phyloP scores from a whole-genome alignment of 768 basidiomycete genomes.

The Suillus lakei region DNA sequence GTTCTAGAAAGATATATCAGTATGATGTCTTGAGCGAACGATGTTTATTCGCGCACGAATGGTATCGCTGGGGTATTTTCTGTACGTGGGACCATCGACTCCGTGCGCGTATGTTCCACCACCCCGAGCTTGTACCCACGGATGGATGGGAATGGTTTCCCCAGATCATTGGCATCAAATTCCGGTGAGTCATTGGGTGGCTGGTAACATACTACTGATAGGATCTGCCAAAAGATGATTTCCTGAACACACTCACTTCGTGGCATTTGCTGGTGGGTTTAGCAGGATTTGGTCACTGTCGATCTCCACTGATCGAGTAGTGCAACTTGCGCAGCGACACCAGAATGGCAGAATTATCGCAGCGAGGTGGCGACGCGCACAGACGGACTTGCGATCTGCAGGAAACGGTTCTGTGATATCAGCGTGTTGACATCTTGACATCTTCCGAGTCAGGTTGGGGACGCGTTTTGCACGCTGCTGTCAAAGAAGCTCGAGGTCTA shows the following conservation, averaged over 20 bases:
- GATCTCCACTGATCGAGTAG: no score
- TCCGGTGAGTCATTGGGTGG: no score
- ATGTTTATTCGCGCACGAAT: conserved; percentile 25
- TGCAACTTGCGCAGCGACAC: no score
- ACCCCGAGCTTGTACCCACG: conserved; percentile 34
- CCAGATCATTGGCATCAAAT: conserved; percentile 37
- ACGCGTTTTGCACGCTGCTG: conserved; percentile 65
- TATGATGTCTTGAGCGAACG: not conserved
- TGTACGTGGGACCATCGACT: conserved; percentile 19
- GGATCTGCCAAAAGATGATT: no score
- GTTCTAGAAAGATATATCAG: conserved; percentile 6
- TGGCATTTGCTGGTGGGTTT: no score
- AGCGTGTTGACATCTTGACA: conserved; percentile 52
- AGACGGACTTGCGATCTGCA: no score
- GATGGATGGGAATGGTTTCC: conserved; percentile 32
- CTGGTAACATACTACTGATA: no score
- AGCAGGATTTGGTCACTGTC: no score
- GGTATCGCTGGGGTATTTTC: conserved; percentile 31
- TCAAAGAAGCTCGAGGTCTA: conserved; percentile 51
- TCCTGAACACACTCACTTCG: no score
- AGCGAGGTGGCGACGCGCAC: no score
- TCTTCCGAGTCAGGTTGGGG: no score
- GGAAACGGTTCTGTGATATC: conserved; percentile 47
- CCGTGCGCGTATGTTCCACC: conserved; percentile 6
- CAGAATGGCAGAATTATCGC: no score